Conservation (phyloP, 2,329 filamentous ascomycete species). For the Phaeosphaeria sp. region DNA sequence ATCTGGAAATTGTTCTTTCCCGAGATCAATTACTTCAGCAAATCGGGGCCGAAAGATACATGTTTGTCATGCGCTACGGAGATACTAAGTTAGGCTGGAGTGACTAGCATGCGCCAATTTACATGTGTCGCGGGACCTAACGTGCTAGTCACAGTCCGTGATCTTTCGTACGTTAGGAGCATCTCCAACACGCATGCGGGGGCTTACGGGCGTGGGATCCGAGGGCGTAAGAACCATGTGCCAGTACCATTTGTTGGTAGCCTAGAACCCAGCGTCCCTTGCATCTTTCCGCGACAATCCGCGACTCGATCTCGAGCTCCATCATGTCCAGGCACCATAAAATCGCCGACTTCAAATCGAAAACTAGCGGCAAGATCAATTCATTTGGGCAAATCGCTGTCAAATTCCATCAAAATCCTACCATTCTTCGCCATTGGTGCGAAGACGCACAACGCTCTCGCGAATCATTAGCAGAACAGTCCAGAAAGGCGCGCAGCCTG, state of each 20-base stretch:
- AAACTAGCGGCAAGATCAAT: constrained; percentile 16
- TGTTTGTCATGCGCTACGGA: not conserved
- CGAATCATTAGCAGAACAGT: constrained; percentile 7
- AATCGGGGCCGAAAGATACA: not conserved
- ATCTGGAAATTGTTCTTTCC: not conserved
- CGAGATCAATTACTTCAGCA: not conserved
- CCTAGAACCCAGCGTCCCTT: not conserved
- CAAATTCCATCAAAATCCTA: constrained; percentile 24
- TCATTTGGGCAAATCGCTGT: constrained; percentile 23
- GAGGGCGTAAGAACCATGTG: not conserved
- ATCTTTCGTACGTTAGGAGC: not conserved
- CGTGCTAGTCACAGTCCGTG: too few species aligned
- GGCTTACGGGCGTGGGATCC: not conserved
- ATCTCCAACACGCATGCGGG: not conserved
- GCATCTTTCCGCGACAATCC: not conserved
- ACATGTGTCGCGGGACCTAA: not conserved
- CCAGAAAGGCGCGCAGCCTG: not conserved
- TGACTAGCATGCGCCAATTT: not conserved
- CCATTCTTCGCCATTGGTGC: constrained; percentile 23
- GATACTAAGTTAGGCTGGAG: not conserved
- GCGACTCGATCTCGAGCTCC: not conserved
- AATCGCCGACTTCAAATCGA: constrained; percentile 16
- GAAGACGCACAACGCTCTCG: constrained; percentile 16
- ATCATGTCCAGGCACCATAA: constrained; percentile 6
- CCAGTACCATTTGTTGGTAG: not conserved